These are phyloP conservation scores for Balakata baccata DNA, from an alignment of 345 rosid genomes.

Conservation along the genomic window DNA sequence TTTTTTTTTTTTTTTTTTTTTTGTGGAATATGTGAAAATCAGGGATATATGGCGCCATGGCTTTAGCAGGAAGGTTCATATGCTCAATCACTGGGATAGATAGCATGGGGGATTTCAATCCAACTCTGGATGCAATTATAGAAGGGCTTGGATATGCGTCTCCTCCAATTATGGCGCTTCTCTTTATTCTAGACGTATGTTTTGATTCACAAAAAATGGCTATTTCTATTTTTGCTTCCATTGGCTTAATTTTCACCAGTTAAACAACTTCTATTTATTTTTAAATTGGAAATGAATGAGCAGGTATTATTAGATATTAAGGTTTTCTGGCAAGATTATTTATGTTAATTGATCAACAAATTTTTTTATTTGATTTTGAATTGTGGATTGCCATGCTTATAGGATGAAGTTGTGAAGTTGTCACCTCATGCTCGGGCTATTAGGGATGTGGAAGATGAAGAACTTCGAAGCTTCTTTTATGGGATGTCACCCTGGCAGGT, in stretches of 20 bases:
- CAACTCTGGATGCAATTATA: conserved; percentile 66
- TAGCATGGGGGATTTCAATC: conserved; percentile 74
- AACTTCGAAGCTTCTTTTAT: conserved; percentile 87
- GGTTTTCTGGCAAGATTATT: background rate
- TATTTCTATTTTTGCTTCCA: background rate
- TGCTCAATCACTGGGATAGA: conserved; percentile 86
- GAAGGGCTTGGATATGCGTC: conserved; percentile 89
- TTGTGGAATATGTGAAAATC: background rate
- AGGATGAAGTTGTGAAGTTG: conserved; percentile 96
- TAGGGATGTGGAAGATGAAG: conserved; percentile 98
- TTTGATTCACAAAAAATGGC: background rate
- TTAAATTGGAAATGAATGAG: background rate
- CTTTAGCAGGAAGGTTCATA: conserved; percentile 75
- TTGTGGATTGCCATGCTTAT: conserved; percentile 18
- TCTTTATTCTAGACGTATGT: conserved; percentile 80
- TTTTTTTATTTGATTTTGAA: background rate
- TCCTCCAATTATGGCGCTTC: conserved; percentile 95
- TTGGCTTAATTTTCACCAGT: background rate
- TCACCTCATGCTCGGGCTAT: conserved; percentile 98
- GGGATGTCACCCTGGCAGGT: conserved; percentile 99
- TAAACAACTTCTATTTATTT: background rate
- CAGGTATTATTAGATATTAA: background rate
- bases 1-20: background rate
- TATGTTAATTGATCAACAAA: background rate
- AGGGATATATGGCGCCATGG: conserved; percentile 97